Evolutionary conservation across 352 stramenopile species (phyloP).

Genomic region (Globisporangium radiosum): DNA sequence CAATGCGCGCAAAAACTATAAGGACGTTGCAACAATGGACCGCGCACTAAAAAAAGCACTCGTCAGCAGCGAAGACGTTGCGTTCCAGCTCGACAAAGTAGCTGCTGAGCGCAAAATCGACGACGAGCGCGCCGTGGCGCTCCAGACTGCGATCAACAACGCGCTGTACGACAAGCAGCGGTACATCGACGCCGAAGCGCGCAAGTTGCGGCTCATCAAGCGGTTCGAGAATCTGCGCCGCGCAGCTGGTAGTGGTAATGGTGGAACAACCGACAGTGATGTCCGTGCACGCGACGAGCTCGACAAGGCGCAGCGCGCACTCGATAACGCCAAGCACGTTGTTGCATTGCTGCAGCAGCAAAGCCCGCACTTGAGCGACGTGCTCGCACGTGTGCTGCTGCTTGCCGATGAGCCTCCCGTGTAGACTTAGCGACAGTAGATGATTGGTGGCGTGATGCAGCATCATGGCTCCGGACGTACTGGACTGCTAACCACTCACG

Average conservation of each 20-base stretch:
- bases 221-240: constrained; percentile 58
- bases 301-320: constrained; percentile 33
- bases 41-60: constrained; percentile 59
- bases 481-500: background rate
- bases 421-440: background rate
- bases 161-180: constrained; percentile 90
- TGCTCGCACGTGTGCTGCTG: constrained; percentile 72
- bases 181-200: constrained; percentile 65
- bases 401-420: constrained; percentile 66
- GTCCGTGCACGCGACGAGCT: constrained; percentile 46
- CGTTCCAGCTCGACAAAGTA: constrained; percentile 74
- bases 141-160: constrained; percentile 83
- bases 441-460: background rate
- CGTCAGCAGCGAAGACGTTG: constrained; percentile 55
- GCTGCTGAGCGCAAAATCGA: constrained; percentile 73
- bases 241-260: constrained; percentile 18
- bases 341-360: constrained; percentile 53
- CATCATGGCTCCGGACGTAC: background rate
- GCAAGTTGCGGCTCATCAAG: constrained; percentile 66
- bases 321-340: constrained; percentile 55
- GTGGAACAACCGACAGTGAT: constrained; percentile 31
- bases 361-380: constrained; percentile 74
- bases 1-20: constrained; percentile 59
- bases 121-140: constrained; percentile 47
- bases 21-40: constrained; percentile 49